Conservation (phyloP, 176 grass and related monocot genomes). For the Oryza punctata region DNA sequence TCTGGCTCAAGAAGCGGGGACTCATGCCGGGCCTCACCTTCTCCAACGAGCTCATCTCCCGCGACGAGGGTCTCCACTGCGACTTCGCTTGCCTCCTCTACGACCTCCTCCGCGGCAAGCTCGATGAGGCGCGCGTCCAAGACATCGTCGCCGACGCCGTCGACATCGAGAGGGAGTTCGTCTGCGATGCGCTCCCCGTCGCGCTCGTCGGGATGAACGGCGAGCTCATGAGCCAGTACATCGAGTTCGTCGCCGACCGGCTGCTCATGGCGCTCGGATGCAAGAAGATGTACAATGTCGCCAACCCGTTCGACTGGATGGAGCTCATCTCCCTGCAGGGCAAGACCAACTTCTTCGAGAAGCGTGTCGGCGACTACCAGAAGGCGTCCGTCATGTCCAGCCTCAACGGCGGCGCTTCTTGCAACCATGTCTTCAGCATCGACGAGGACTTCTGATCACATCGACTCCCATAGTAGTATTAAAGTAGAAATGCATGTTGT, state of each 20-base stretch:
- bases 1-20: constrained; percentile 95
- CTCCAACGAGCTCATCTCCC: constrained; percentile 98
- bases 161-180: constrained; percentile 76
- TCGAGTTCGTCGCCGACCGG: constrained; percentile 68
- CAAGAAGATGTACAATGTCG: constrained; percentile 54
- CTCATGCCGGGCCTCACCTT: constrained; percentile 97
- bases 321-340: constrained; percentile 73
- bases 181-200: constrained; percentile 61
- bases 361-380: constrained; percentile 70
- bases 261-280: constrained; percentile 50
- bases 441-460: background rate
- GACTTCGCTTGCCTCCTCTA: constrained; percentile 95
- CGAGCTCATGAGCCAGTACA: constrained; percentile 61
- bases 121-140: constrained; percentile 57
- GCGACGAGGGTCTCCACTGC: constrained; percentile 94
- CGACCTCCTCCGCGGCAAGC: constrained; percentile 58
- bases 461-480: background rate
- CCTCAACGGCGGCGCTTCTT: background rate
- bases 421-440: background rate
- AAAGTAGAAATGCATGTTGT: no score
- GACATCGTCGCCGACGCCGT: constrained; percentile 69
- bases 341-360: constrained; percentile 77
- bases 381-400: constrained; percentile 60
- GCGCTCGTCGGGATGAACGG: constrained; percentile 68
- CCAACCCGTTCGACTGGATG: constrained; percentile 71